A percentile compares a stretch with the other conserved stretches of the same genome.
Evolutionary conservation across 495 filamentous ascomycete species (phyloP).

Genomic region (Aspergillus asperescens): DNA sequence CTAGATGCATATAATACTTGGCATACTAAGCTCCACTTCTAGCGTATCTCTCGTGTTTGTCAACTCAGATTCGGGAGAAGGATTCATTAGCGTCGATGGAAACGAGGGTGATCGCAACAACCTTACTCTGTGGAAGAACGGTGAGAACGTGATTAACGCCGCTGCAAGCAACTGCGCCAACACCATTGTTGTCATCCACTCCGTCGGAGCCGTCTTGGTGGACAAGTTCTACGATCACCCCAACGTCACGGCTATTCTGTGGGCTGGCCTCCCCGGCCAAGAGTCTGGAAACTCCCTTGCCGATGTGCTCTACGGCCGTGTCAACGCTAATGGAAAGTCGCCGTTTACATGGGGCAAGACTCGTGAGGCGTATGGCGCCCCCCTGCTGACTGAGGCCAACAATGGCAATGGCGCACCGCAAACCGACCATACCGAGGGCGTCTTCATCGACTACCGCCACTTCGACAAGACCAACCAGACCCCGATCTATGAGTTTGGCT

Average conservation of each 20-base stretch:
- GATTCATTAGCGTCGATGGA: constrained; percentile 74
- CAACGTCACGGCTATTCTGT: constrained; percentile 93
- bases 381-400: constrained; percentile 71
- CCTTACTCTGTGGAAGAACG: constrained; percentile 80
- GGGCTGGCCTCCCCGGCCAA: constrained; percentile 89
- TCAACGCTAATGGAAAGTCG: constrained; percentile 79
- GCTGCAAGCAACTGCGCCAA: constrained; percentile 77
- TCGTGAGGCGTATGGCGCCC: constrained; percentile 66
- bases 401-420: constrained; percentile 68
- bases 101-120: constrained; percentile 92
- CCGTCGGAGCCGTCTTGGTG: constrained; percentile 72
- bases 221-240: constrained; percentile 72
- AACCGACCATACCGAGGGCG: constrained; percentile 74
- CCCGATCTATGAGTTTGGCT: constrained; percentile 89
- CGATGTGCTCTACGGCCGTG: constrained; percentile 84
- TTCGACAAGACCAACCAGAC: constrained; percentile 72
- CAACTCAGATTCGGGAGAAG: constrained; percentile 83
- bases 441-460: constrained; percentile 90
- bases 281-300: constrained; percentile 87
- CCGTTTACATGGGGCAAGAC: constrained; percentile 84
- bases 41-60: constrained; percentile 79
- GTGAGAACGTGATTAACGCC: constrained; percentile 70
- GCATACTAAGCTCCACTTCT: neutral
- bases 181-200: constrained; percentile 90
- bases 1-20: no score